Base-by-base conservation (phyloP, 208 protist genomes). In the Sergeia podlipaevii region DNA sequence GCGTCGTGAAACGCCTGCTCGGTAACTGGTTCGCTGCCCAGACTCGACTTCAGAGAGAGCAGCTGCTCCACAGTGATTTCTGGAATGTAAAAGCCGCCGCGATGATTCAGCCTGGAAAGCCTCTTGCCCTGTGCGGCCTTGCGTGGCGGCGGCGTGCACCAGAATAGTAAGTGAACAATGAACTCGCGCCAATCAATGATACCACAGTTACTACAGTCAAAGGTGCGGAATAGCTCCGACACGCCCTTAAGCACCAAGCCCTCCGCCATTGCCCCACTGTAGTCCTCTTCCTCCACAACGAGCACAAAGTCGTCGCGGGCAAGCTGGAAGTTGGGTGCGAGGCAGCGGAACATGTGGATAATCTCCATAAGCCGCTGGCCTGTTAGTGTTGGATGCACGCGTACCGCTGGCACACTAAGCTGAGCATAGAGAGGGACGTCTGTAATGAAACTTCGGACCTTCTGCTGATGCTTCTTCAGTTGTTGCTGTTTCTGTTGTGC, bases 111-210 rank as follows among this genome's bases (percentile, higher is more conserved):
- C 11, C 33, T 8, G 33, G 11, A 8, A 15, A 38, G 33, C 8
- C 8, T 8, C 33, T 38, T 6, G 8, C 27, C 18, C 11, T 23
- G 23, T 7, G 23, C 10, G 23, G 29, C 36, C 17, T 18, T 30
- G 46, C 17, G 23, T 21, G 70, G 43, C 10, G 61, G 30, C 32
- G 83, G 67, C 0, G 60, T 60, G 45, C 83, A 90, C 83, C 85
- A 95, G 18, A 95, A 76, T 4, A 95, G 69, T 20, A 95, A 60
- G 50, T 95, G 89, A 37, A 92, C 55, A 11, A 93, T 59, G 39
- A 91, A 61, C 52, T 93, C 85, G 1, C 89, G 61, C 89, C 89
- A 95, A 64, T 95, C 89, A 23, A 93, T 75, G 13, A 86, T 53
- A 27, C 81, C 89, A 24, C 54, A 73, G 20, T 20, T 58, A 21